Percentiles rank a stretch among this genome's conserved stretches.
Evolutionary conservation across 768 basidiomycete genomes (phyloP).

Genomic region (Coprinellus aureogranulatus): DNA sequence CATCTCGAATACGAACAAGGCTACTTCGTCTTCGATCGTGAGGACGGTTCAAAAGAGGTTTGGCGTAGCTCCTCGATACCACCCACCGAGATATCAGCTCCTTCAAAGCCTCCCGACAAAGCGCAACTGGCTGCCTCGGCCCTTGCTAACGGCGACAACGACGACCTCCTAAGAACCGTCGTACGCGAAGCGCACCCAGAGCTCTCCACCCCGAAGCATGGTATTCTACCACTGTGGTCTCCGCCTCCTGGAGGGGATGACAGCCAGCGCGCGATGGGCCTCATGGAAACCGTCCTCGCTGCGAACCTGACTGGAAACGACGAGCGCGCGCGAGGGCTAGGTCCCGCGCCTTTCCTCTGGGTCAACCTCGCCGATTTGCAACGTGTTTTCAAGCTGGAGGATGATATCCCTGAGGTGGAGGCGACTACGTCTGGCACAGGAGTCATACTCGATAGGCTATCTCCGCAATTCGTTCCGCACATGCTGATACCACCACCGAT

Average conservation of each 20-base stretch:
- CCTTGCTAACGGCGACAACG: neutral
- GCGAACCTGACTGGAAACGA: too few species aligned
- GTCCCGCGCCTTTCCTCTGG: too few species aligned
- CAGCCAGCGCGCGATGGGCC: too few species aligned
- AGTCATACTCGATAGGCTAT: neutral
- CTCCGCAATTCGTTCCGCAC: slow-evolving; percentile 12
- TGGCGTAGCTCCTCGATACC: slow-evolving; percentile 39
- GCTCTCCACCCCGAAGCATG: too few species aligned
- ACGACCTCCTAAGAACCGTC: neutral
- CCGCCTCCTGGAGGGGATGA: too few species aligned
- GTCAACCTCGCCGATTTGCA: neutral
- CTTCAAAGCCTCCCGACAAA: too few species aligned
- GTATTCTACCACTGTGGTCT: too few species aligned
- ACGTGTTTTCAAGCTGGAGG: neutral
- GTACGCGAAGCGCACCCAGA: neutral
- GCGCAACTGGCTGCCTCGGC: neutral
- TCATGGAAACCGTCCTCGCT: too few species aligned
- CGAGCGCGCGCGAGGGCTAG: too few species aligned
- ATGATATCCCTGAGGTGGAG: neutral
- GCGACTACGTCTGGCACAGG: neutral
- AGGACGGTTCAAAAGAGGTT: slow-evolving; percentile 59
- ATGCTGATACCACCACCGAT: slow-evolving; percentile 7
- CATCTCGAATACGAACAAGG: slow-evolving; percentile 76
- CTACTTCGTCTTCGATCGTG: slow-evolving; percentile 67
- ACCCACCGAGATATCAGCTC: too few species aligned